Evolutionary conservation across 768 basidiomycete genomes (phyloP).

Genomic region (Leccinum pellstonianum): DNA sequence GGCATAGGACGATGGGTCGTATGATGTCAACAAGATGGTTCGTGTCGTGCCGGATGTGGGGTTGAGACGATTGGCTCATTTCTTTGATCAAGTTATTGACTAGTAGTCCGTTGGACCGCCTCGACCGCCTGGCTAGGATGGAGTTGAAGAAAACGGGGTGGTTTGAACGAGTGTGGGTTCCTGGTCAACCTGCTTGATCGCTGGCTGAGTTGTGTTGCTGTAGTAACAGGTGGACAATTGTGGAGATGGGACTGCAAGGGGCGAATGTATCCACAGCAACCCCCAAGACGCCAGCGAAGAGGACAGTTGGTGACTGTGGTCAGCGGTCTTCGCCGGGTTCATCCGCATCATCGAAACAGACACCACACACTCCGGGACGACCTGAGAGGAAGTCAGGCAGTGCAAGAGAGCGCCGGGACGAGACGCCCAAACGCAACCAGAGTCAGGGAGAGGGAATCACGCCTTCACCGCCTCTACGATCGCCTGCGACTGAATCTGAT

Average conservation of each 20-base stretch:
- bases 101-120: conserved; percentile 30
- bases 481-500: conserved; percentile 4
- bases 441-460: neutral
- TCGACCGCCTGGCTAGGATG: conserved; percentile 27
- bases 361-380: neutral
- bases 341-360: neutral
- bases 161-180: conserved; percentile 29
- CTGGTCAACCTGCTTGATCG: neutral
- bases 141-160: conserved; percentile 33
- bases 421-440: too few species aligned
- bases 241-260: conserved; percentile 24
- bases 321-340: neutral
- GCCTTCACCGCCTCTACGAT: conserved; percentile 2
- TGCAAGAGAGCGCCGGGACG: neutral
- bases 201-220: neutral
- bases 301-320: neutral
- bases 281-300: conserved; percentile 8
- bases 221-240: conserved; percentile 31
- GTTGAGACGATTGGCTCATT: conserved; percentile 8
- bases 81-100: conserved; percentile 17
- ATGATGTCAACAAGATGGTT: conserved; percentile 30
- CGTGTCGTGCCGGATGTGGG: neutral
- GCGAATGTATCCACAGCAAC: conserved; percentile 6
- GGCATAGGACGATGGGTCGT: conserved; percentile 14
- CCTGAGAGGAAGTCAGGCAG: neutral